Percentiles rank a stretch among this genome's conserved stretches.
These are phyloP conservation scores for Microglena sp. DNA, from an alignment of 139 green algal species.

Conservation along the genomic window DNA sequence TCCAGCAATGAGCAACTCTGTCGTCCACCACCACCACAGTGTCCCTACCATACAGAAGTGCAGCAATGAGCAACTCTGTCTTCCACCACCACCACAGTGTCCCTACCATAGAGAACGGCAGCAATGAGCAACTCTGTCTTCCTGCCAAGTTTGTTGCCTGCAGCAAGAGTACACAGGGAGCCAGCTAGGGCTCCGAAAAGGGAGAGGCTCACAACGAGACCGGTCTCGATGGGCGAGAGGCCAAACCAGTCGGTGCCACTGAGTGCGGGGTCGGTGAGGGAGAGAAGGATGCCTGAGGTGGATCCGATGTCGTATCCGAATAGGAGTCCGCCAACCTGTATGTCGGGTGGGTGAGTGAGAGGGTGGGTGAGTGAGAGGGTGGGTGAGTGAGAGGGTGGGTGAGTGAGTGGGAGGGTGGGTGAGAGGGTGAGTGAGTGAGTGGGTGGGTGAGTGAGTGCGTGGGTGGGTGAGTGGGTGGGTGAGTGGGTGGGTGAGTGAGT, in stretches of 20 bases:
- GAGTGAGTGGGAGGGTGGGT: no score
- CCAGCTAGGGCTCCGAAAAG: constrained; percentile 73
- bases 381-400: no score
- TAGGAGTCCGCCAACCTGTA: constrained; percentile 49
- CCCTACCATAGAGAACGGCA: constrained; percentile 52
- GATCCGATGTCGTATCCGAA: constrained; percentile 85
- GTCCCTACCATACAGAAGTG: no score
- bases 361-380: no score
- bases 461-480: no score
- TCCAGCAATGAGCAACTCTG: no score
- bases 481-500: no score
- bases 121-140: constrained; percentile 67
- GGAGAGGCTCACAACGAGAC: constrained; percentile 57
- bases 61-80: no score
- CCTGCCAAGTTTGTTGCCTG: constrained; percentile 63
- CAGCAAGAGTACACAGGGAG: constrained; percentile 48
- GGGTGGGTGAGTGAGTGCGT: no score
- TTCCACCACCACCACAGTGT: not conserved
- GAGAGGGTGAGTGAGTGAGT: no score
- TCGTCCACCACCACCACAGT: no score
- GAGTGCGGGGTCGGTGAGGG: constrained; percentile 38
- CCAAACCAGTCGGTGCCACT: constrained; percentile 60
- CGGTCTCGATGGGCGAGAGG: not conserved
- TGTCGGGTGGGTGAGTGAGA: no score
- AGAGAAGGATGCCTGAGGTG: constrained; percentile 66